phyloP scores from a whole-genome alignment of 1,284 basidiomycete species.

The Marasmius fiardii region DNA sequence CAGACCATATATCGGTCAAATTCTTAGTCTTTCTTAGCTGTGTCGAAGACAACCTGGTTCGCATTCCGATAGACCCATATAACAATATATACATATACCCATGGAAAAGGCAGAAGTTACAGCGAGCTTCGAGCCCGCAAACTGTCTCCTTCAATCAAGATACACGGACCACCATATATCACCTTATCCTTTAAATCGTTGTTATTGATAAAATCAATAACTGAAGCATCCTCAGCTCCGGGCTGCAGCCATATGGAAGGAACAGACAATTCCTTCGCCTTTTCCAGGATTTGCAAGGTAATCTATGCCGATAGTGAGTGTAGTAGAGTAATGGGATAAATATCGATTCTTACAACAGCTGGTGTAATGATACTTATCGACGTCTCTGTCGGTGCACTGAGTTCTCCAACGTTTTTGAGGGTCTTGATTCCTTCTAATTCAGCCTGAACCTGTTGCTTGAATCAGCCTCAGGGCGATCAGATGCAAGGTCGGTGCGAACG shows the following conservation, averaged over 20 bases:
- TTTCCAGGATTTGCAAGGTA: constrained; percentile 60
- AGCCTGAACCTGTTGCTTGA: constrained; percentile 23
- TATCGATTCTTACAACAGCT: constrained; percentile 44
- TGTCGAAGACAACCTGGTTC: too few species aligned
- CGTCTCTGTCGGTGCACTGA: constrained; percentile 65
- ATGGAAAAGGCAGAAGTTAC: neutral
- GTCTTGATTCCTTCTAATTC: constrained; percentile 63
- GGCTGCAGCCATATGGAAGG: constrained; percentile 84
- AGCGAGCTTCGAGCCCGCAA: constrained; percentile 22
- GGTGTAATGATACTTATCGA: constrained; percentile 80
- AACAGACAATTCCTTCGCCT: constrained; percentile 59
- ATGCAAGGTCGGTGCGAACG: constrained; percentile 16
- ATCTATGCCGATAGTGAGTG: constrained; percentile 38
- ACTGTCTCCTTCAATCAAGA: constrained; percentile 68
- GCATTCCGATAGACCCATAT: too few species aligned
- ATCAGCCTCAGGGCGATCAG: neutral
- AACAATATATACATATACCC: too few species aligned
- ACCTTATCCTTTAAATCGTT: constrained; percentile 58
- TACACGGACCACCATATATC: constrained; percentile 74
- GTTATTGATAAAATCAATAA: constrained; percentile 39
- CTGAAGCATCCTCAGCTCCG: constrained; percentile 65
- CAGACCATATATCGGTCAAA: too few species aligned
- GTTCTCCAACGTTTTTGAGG: constrained; percentile 49
- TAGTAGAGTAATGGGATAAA: neutral
- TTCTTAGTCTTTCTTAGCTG: too few species aligned